Evolutionary conservation across 495 filamentous ascomycete genomes (phyloP).

Genomic region (Glonium stellatum): DNA sequence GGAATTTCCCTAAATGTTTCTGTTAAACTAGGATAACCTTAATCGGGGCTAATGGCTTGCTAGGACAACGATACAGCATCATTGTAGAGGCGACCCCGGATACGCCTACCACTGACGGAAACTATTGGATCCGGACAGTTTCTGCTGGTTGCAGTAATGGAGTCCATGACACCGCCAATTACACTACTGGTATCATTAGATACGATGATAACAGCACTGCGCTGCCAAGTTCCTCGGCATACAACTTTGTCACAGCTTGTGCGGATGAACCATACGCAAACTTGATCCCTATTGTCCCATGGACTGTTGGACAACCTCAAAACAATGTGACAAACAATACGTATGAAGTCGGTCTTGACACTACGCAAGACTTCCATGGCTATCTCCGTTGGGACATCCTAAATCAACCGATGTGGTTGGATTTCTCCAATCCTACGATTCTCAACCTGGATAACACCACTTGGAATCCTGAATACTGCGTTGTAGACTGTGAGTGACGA

Average conservation of each 20-base stretch:
- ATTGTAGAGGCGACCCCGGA: constrained; percentile 34
- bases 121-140: constrained; percentile 37
- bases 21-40: no score
- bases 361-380: constrained; percentile 18
- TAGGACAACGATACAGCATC: constrained; percentile 35
- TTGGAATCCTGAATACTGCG: constrained; percentile 19
- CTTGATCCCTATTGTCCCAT: constrained; percentile 17
- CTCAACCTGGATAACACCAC: constrained; percentile 18
- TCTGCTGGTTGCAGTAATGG: constrained; percentile 7
- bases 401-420: constrained; percentile 13
- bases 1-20: no score
- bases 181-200: background rate
- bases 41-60: no score
- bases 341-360: constrained; percentile 1
- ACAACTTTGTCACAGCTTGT: background rate
- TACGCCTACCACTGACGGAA: constrained; percentile 7
- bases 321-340: constrained; percentile 13
- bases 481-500: constrained; percentile 14
- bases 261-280: constrained; percentile 3
- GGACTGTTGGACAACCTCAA: background rate
- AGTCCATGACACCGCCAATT: constrained; percentile 2
- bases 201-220: background rate
- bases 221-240: background rate
- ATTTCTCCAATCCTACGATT: constrained; percentile 26
- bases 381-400: background rate